Base-by-base conservation (phyloP, 129 eudicot species). In the Ambrosia trifida region DNA sequence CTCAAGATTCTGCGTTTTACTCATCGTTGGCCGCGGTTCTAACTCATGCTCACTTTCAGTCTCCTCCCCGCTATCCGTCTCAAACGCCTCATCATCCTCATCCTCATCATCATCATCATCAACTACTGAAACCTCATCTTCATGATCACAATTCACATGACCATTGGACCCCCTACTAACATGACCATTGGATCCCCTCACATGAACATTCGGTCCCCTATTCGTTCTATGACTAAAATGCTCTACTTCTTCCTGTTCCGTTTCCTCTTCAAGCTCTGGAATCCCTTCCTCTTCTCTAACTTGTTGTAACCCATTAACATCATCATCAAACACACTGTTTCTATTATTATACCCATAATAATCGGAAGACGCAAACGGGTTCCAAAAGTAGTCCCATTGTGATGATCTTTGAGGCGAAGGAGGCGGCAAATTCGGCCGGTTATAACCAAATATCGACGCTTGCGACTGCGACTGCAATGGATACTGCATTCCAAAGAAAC, bases 321-420 rank as follows among this genome's bases (percentile, higher is more conserved):
- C 98, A 72, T 94, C 99, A 52, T 90, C 97, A 30, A 87, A 50
- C 67, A 74, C 75, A 4, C 76, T 81, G 61, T 83, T 79, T 65
- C 93, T 84, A 1, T 78, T 70, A 33, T 89, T 78, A 79, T 87
- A 90, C 14, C 96, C 99, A 75, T 85, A 90, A 58, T 90, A 85
- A 59, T 94, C 99, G 36, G 87, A 71, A 24, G 96, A 87, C 4
- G 99, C 85, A 72, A 94, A 94, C 0, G 97, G 99, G 75, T 94
- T 94, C 97, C 97, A 94, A 59, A 94, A 87, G 78, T 78, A 94
- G 75, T 94, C 99, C 99, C 99, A 94, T 36, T 80, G 96, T n/a
- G 96, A 85, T 14, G 90, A 78, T 75, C 85, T 89, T 67, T 93
- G 97, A 33, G 99, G 88, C 13, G 90, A 85, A 7, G 92, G 90